Conservation (phyloP, 306 rosid species). For the Cicer chorassanicum region DNA sequence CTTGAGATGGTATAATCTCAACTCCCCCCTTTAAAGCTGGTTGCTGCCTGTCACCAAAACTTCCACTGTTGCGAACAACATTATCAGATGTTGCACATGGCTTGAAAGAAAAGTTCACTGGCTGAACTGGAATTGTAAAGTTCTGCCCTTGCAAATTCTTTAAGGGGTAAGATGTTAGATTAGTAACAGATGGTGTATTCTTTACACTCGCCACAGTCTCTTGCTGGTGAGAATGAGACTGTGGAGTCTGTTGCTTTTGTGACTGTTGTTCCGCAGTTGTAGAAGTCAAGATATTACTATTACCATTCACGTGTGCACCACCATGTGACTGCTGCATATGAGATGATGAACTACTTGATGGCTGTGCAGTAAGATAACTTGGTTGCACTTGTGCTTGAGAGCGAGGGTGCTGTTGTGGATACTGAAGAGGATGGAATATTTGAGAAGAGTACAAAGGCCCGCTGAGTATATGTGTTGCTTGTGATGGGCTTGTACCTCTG, state of each 20-base stretch:
- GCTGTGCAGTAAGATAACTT: conserved; percentile 49
- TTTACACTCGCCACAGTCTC: conserved; percentile 52
- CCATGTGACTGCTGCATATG: conserved; percentile 61
- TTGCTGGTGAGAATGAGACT: conserved; percentile 52
- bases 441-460: conserved; percentile 64
- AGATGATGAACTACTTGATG: conserved; percentile 51
- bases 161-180: conserved; percentile 47
- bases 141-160: conserved; percentile 58
- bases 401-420: conserved; percentile 61
- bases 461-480: conserved; percentile 55
- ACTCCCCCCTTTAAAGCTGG: conserved; percentile 57
- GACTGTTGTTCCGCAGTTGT: conserved; percentile 55
- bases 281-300: conserved; percentile 49
- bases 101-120: conserved; percentile 63
- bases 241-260: conserved; percentile 52
- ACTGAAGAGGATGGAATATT: conserved; percentile 60
- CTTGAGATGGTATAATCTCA: conserved; percentile 63
- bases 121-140: conserved; percentile 63
- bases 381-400: conserved; percentile 52
- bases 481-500: conserved; percentile 55
- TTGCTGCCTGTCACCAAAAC: conserved; percentile 55
- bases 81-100: conserved; percentile 52
- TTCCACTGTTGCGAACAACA: conserved; percentile 52
- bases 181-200: conserved; percentile 52
- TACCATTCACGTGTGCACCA: conserved; percentile 53